Base-by-base conservation (phyloP, 2,329 filamentous ascomycete genomes). In the Phaeosphaeria sp. region DNA sequence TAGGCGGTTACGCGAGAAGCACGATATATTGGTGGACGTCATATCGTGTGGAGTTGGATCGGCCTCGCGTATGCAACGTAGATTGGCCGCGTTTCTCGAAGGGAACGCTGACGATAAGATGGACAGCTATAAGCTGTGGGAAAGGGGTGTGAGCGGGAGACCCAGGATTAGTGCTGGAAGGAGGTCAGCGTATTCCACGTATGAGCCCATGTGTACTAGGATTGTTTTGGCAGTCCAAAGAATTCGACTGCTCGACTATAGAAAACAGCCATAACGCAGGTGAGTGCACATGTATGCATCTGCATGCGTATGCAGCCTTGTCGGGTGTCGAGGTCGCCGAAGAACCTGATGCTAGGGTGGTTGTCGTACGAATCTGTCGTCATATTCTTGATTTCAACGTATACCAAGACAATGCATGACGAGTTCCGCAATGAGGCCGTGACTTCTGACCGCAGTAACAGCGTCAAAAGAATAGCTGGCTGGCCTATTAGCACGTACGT, bases 101-200 rank as follows among this genome's bases (percentile, higher is more conserved):
- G 51, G 52, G 46, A n/a, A 49, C 21, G 49, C 48, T 49, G 52
- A 50, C 39, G 52, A 58, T 60, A 58, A 58, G 52, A 55, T 50
- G 50, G 22, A 43, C 51, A 25, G 46, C 42, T 60, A 60, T 60
- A 50, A 23, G 30, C 20, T 46, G 56, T 41, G 22, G 36, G 43
- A 36, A 49, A 33, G 53, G 54, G 46, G 39, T 17, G 42, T 25
- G 33, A 48, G 22, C 21, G 44, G 44, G 44, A 46, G 22, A 13
- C 44, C 21, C 22, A 27, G 13, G 17, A 7, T 46, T 36, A 36
- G 44, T 46, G 21, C 30, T 48, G 39, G 49, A n/a, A 25, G 33
- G 41, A 42, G 23, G 54, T 49, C 46, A 53, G 43, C 51, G 47
- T 57, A 30, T 57, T 57, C 55, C 55, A 50, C 55, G 50, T 57